These are phyloP conservation scores for Lenwebbia sp. DNA, from an alignment of 345 rosid species.

Conservation along the genomic window DNA sequence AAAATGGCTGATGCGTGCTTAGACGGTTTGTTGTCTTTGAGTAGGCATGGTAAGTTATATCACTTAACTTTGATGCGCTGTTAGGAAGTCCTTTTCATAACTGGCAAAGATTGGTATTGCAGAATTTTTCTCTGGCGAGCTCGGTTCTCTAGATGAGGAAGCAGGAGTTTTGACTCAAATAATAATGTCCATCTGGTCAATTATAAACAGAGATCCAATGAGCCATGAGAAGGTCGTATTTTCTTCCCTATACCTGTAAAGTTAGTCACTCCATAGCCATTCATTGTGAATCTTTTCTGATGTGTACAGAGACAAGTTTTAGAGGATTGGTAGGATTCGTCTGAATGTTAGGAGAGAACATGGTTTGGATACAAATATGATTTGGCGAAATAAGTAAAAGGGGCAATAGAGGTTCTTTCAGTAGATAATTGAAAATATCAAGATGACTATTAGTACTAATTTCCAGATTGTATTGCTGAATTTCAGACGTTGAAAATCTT, in stretches of 20 bases:
- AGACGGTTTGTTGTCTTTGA: conserved; percentile 60
- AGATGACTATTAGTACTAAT: neutral
- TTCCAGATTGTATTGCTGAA: neutral
- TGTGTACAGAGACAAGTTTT: neutral
- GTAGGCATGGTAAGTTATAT: conserved; percentile 48
- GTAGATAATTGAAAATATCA: neutral
- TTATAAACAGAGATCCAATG: conserved; percentile 62
- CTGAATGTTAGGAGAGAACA: neutral
- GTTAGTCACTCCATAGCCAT: neutral
- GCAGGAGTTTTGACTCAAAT: too few species aligned
- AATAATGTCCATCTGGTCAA: too few species aligned
- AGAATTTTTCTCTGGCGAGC: conserved; percentile 53
- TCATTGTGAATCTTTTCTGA: neutral
- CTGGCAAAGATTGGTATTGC: conserved; percentile 20
- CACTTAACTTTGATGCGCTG: neutral
- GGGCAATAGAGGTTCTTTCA: neutral
- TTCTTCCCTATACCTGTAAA: neutral
- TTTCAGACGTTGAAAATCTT: neutral
- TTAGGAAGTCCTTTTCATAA: neutral
- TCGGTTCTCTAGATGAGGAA: too few species aligned
- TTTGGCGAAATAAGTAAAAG: neutral
- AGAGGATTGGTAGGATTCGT: neutral
- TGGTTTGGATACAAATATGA: neutral
- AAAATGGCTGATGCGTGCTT: conserved; percentile 56
- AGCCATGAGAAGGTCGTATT: conserved; percentile 65